Conservation (phyloP, 2,329 filamentous ascomycete species). For the Aspergillus sp. region DNA sequence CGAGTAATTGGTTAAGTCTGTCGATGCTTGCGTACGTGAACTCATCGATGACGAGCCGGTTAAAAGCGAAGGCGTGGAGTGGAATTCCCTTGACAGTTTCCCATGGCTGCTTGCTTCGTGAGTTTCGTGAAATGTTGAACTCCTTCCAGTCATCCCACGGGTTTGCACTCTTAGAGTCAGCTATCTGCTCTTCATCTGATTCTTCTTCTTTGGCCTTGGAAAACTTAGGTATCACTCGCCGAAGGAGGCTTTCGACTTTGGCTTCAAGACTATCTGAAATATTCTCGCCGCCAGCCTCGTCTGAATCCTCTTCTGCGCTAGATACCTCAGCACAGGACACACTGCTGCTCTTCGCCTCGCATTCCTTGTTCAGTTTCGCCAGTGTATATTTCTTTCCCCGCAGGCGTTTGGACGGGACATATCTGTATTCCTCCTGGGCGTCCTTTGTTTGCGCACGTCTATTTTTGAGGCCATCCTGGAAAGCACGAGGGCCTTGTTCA, state of each 20-base stretch:
- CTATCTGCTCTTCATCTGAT: background rate
- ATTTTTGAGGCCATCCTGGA: slow-evolving; percentile 31
- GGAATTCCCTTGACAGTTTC: slow-evolving; percentile 36
- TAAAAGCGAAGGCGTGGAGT: slow-evolving; percentile 62
- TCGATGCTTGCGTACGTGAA: slow-evolving; percentile 57
- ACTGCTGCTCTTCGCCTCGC: background rate
- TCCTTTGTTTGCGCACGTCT: slow-evolving; percentile 34
- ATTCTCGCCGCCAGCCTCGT: slow-evolving; percentile 9
- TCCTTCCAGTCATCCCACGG: background rate
- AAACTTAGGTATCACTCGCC: slow-evolving; percentile 4
- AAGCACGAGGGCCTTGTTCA: slow-evolving; percentile 26
- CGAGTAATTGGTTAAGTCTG: slow-evolving; percentile 44
- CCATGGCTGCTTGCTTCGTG: slow-evolving; percentile 18
- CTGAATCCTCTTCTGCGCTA: slow-evolving; percentile 14
- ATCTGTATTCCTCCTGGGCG: slow-evolving; percentile 38
- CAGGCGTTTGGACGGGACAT: slow-evolving; percentile 35
- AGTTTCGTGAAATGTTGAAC: slow-evolving; percentile 21
- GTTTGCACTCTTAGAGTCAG: slow-evolving; percentile 1
- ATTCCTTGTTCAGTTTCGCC: slow-evolving; percentile 10
- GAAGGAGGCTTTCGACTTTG: slow-evolving; percentile 13
- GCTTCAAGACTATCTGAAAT: slow-evolving; percentile 17
- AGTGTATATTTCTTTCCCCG: slow-evolving; percentile 28
- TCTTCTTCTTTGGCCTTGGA: background rate
- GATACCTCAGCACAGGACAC: slow-evolving; percentile 18
- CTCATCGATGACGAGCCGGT: slow-evolving; percentile 64